Evolutionary conservation across 164 flowering plant species (phyloP).

Genomic region (Vitis vinifera): DNA sequence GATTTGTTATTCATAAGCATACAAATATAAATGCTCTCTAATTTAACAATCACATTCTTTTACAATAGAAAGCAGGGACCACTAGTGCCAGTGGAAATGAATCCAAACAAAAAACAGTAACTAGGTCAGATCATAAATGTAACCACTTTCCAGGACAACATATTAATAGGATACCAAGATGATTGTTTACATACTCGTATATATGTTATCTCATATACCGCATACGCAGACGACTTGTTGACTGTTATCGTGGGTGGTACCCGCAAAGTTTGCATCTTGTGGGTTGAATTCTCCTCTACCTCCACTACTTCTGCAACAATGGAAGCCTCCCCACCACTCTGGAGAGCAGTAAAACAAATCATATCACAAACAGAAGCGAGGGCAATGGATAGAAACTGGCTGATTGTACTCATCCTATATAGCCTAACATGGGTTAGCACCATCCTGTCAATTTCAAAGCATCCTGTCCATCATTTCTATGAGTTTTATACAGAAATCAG

Average conservation of each 20-base stretch:
- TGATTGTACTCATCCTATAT: too few species aligned
- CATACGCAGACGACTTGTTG: conserved; percentile 83
- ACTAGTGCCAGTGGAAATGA: background rate
- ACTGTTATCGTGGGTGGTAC: conserved; percentile 80
- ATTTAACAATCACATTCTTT: background rate
- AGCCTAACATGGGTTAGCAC: too few species aligned
- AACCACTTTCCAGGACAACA: background rate
- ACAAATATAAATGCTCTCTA: background rate
- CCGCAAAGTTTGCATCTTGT: conserved; percentile 68
- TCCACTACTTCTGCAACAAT: conserved; percentile 87
- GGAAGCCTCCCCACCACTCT: conserved; percentile 90
- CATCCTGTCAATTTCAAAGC: too few species aligned
- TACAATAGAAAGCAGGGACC: background rate
- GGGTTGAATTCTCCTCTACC: conserved; percentile 74
- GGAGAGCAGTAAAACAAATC: background rate
- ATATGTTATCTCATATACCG: conserved; percentile 70
- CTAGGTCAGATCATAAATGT: too few species aligned
- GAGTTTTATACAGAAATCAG: too few species aligned
- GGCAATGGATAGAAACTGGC: too few species aligned
- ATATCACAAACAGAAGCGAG: background rate
- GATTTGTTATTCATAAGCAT: background rate
- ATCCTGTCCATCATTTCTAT: too few species aligned
- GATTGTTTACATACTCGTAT: conserved; percentile 48
- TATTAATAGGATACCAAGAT: background rate
- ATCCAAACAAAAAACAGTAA: background rate